Conservation (phyloP, 2,329 filamentous ascomycete genomes). For the Colletotrichum abscissum region DNA sequence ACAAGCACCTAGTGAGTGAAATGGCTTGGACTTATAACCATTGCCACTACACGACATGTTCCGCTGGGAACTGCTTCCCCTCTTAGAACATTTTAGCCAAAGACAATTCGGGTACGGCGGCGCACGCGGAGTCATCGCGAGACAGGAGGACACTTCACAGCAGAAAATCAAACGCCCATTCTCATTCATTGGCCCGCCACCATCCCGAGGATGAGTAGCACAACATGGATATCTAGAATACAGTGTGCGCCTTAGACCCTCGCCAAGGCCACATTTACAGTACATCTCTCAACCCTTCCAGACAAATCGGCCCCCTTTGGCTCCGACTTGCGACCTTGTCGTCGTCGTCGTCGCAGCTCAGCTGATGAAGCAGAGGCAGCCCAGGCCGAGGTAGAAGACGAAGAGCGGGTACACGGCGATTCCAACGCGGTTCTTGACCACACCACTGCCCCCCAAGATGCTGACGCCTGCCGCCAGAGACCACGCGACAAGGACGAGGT, state of each 20-base stretch:
- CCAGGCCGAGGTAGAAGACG: slow-evolving; percentile 93
- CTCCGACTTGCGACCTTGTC: neutral
- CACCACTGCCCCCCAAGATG: slow-evolving; percentile 93
- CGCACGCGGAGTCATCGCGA: neutral
- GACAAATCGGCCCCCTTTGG: neutral
- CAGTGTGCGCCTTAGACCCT: slow-evolving; percentile 3
- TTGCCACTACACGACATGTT: neutral
- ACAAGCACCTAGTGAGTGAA: no score
- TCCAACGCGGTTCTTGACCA: slow-evolving; percentile 92
- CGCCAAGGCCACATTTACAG: neutral
- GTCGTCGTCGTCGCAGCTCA: slow-evolving; percentile 52
- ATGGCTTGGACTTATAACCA: no score
- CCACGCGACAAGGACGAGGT: slow-evolving; percentile 89
- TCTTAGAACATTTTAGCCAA: neutral
- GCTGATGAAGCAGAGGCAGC: slow-evolving; percentile 97
- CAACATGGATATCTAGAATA: slow-evolving; percentile 27
- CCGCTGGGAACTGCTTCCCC: neutral
- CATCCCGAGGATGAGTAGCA: neutral
- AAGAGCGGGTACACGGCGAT: slow-evolving; percentile 95
- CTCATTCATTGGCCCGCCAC: slow-evolving; percentile 1
- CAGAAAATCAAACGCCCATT: neutral
- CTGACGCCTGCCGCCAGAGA: slow-evolving; percentile 95
- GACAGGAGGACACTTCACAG: neutral
- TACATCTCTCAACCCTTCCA: neutral
- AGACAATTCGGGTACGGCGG: neutral